Conservation (phyloP, 176 grass and related monocot genomes). For the Eleusine indica region DNA sequence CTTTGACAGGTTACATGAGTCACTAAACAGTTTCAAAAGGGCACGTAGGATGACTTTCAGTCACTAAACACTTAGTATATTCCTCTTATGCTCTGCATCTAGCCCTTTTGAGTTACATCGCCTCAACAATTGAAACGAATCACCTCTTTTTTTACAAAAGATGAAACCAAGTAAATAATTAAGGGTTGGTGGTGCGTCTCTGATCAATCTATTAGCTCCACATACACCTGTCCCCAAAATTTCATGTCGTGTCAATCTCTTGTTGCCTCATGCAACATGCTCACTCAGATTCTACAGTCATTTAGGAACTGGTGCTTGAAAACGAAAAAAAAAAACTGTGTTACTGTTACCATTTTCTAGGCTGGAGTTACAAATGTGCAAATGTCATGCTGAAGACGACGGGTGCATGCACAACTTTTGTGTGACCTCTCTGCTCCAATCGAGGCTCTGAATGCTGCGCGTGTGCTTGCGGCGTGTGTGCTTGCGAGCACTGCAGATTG, state of each 20-base stretch:
- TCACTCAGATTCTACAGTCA: neutral
- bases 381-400: neutral
- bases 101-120: neutral
- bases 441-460: neutral
- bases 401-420: slow-evolving; percentile 1
- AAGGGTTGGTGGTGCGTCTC: slow-evolving; percentile 41
- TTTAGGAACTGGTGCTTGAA: neutral
- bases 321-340: neutral
- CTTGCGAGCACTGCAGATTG: neutral
- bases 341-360: neutral
- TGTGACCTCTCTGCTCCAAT: neutral
- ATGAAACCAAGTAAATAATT: slow-evolving; percentile 31
- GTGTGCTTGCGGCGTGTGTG: slow-evolving; percentile 2
- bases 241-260: neutral
- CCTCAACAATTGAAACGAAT: too few relatives aligned
- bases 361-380: neutral
- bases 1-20: neutral
- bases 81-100: neutral
- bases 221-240: slow-evolving; percentile 31
- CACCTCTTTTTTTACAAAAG: neutral
- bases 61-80: neutral
- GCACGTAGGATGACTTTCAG: neutral
- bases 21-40: slow-evolving; percentile 2
- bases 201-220: slow-evolving; percentile 34
- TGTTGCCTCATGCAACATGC: neutral